These are phyloP conservation scores for Scheffersomyces ergatensis DNA, from an alignment of 805 yeast species.

Conservation along the genomic window DNA sequence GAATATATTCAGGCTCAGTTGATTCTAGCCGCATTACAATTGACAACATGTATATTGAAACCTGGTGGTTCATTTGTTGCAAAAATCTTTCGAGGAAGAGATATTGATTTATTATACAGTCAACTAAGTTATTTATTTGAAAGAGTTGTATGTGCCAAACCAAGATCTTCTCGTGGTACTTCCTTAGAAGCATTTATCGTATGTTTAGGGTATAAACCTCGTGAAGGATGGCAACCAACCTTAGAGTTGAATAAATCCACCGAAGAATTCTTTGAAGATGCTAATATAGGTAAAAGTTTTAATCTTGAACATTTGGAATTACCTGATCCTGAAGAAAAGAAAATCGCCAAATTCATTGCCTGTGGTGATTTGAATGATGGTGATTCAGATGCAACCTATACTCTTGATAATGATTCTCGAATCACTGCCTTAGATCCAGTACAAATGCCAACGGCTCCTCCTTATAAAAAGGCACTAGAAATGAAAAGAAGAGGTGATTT, in stretches of 20 bases:
- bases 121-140: constrained; percentile 86
- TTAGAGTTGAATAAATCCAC: constrained; percentile 59
- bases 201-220: constrained; percentile 82
- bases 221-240: constrained; percentile 79
- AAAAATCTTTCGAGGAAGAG: constrained; percentile 93
- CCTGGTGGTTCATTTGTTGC: constrained; percentile 95
- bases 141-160: constrained; percentile 90
- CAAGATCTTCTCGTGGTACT: constrained; percentile 91
- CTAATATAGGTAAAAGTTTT: constrained; percentile 53
- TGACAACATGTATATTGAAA: constrained; percentile 84
- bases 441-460: constrained; percentile 95
- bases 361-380: constrained; percentile 89
- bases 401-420: constrained; percentile 40
- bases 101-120: constrained; percentile 89
- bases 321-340: constrained; percentile 58
- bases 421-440: constrained; percentile 77
- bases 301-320: constrained; percentile 46
- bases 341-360: constrained; percentile 87
- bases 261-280: constrained; percentile 76
- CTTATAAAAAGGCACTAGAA: constrained; percentile 89
- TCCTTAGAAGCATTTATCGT: constrained; percentile 93
- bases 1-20: constrained; percentile 96
- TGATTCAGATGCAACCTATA: constrained; percentile 95
- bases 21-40: constrained; percentile 84
- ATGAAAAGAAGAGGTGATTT: constrained; percentile 70